These are phyloP conservation scores for Lentithecium fluviatile DNA, from an alignment of 495 filamentous ascomycete species.

Conservation along the genomic window DNA sequence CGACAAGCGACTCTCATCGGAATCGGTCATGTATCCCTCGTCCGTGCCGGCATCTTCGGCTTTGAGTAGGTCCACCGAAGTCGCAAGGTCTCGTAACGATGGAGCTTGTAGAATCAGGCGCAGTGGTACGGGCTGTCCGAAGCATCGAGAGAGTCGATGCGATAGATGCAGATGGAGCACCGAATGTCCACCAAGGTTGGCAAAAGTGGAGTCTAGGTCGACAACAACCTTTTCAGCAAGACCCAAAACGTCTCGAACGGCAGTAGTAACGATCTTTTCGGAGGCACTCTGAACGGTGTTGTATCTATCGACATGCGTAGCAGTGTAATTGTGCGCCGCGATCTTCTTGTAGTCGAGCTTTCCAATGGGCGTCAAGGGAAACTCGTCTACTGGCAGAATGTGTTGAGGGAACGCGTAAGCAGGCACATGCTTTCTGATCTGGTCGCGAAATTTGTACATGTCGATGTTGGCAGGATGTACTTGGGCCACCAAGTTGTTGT, in stretches of 20 bases:
- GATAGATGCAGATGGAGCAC: constrained; percentile 29
- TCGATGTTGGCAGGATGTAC: constrained; percentile 33
- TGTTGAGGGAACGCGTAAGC: constrained; percentile 33
- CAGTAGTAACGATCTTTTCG: neutral
- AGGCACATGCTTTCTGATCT: constrained; percentile 23
- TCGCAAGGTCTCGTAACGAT: neutral
- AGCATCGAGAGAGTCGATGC: neutral
- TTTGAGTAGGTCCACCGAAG: neutral
- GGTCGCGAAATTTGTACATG: constrained; percentile 2
- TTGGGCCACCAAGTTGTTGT: constrained; percentile 37
- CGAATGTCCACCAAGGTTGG: constrained; percentile 35
- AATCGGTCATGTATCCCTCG: neutral
- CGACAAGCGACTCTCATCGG: constrained; percentile 3
- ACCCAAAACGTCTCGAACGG: constrained; percentile 3
- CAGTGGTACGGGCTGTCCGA: neutral
- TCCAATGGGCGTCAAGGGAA: constrained; percentile 37
- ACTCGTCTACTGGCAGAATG: constrained; percentile 28
- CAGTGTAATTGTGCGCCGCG: neutral
- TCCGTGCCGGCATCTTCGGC: neutral
- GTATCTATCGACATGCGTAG: neutral
- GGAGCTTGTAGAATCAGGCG: neutral
- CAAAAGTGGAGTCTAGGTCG: constrained; percentile 28
- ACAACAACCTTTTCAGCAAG: constrained; percentile 3
- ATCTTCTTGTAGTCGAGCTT: constrained; percentile 40
- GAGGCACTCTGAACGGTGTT: neutral